Base-by-base conservation (phyloP, 1,284 basidiomycete species). In the Mycosarcoma mackinlayi region DNA sequence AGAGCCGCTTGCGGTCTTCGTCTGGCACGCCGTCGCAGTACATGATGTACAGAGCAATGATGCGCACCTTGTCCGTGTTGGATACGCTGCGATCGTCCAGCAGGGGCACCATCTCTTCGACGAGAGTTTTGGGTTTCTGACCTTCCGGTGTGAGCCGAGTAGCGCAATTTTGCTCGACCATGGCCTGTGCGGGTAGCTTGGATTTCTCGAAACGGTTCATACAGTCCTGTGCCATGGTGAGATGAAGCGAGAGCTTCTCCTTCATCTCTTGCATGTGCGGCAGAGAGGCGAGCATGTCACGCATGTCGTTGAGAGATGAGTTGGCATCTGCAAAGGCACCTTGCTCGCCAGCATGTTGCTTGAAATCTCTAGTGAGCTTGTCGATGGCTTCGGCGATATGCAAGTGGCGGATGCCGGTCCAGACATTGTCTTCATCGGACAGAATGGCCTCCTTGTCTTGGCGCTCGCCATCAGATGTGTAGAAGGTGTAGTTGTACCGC, bases 311-410 rank as follows among this genome's bases (percentile, higher is more conserved):
- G 57, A 99, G 85, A 76, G 89, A 94, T 45, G 91, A 91, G 14
- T 89, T 90, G 13, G 56, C 49, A n/a, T 67, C 64, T 10, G 73
- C 62, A 66, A 95, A 96, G 0, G 92, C 93, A 1, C 92, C 92
- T 80, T 98, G 92, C 76, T 97, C 94, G 76, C 91, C 89, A 77
- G 94, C 87, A 80, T 98, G 97, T 80, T 90, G 89, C 82, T 93
- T 93, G 84, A 98, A 98, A 84, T 98, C 93, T 11, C 87, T 87
- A 88, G 96, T 94, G 57, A 98, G 87, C 83, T 93, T 94, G 85
- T 97, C 93, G 77, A 98, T 95, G 4, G 94, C 92, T 84, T 98
- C 96, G 56, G 92, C 90, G 91, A 98, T 98, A 84, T 98, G 95
- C 87, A 98, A 89, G 83, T 98, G 96, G 52, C 94, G 89, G 47